Percentiles rank a stretch among this genome's conserved stretches.
Evolutionary conservation across 306 rosid species (phyloP).

Genomic region (Lotus japonicus): DNA sequence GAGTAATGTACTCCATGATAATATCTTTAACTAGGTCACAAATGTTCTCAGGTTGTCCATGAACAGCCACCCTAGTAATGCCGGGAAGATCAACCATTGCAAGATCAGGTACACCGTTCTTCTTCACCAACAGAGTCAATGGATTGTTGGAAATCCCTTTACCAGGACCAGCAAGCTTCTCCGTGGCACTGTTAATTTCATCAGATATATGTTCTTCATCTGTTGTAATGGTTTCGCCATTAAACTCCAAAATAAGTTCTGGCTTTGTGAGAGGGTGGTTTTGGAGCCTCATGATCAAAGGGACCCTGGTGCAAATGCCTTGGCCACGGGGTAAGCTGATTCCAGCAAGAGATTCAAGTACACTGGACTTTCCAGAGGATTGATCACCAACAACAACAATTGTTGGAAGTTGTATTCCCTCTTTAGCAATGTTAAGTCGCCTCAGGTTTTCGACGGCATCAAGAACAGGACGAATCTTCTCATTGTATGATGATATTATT

Average conservation of each 20-base stretch:
- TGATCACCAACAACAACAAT: conserved; percentile 50
- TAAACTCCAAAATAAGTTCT: no score
- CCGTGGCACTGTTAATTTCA: conserved; percentile 33
- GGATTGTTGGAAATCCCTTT: conserved; percentile 42
- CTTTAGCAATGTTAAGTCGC: no score
- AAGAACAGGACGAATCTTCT: no score
- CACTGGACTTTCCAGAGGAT: conserved; percentile 37
- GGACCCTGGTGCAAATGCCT: conserved; percentile 56
- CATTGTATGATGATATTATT: conserved; percentile 13
- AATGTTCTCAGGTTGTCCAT: conserved; percentile 48
- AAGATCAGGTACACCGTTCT: conserved; percentile 44
- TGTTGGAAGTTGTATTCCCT: conserved; percentile 43
- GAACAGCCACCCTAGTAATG: conserved; percentile 54
- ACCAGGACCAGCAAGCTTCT: conserved; percentile 35
- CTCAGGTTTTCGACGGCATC: no score
- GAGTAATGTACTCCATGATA: conserved; percentile 47
- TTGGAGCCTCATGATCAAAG: no score
- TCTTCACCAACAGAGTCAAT: conserved; percentile 39
- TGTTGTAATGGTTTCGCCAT: no score
- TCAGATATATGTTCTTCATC: conserved; percentile 30
- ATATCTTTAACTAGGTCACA: conserved; percentile 48
- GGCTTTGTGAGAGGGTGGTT: no score
- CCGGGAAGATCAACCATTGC: conserved; percentile 56
- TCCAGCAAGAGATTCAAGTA: conserved; percentile 41
- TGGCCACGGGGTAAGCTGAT: conserved; percentile 53